Conservation (phyloP, 495 filamentous ascomycete genomes). For the Penicillium roqueforti region DNA sequence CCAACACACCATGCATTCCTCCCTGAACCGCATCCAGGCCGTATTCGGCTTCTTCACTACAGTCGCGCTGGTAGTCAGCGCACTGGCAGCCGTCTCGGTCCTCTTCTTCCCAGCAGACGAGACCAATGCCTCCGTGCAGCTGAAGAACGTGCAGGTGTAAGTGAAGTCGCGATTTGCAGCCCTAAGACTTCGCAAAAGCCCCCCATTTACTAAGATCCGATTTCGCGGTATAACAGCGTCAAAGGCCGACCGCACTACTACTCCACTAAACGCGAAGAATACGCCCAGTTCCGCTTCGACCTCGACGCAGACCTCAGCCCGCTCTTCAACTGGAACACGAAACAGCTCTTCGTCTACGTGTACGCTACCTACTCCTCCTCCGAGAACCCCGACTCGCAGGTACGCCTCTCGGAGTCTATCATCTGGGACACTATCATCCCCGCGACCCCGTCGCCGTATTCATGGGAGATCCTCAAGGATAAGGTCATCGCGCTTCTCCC, state of each 20-base stretch:
- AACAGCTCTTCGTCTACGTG: constrained; percentile 95
- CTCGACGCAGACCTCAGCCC: constrained; percentile 81
- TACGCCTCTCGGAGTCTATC: constrained; percentile 62
- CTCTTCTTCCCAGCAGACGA: constrained; percentile 62
- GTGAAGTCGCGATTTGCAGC: constrained; percentile 27
- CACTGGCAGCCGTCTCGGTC: constrained; percentile 72
- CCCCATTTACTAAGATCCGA: neutral
- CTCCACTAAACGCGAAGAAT: constrained; percentile 85
- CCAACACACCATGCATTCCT: constrained; percentile 71
- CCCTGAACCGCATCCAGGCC: constrained; percentile 77
- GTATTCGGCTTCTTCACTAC: constrained; percentile 98
- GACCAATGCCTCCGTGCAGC: constrained; percentile 58
- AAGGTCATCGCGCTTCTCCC: constrained; percentile 12
- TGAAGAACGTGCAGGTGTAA: constrained; percentile 86
- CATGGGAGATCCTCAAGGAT: constrained; percentile 39
- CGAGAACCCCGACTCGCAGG: constrained; percentile 23
- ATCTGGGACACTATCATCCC: constrained; percentile 96
- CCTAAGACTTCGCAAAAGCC: no score
- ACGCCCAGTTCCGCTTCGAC: constrained; percentile 89
- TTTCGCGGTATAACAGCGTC: constrained; percentile 49
- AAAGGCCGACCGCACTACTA: constrained; percentile 93
- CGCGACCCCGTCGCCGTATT: constrained; percentile 55
- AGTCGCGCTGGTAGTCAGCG: constrained; percentile 76
- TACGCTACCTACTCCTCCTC: constrained; percentile 75
- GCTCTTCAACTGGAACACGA: constrained; percentile 99